Base-by-base conservation (phyloP, 2,329 filamentous ascomycete species). In the Penicillium hordei region DNA sequence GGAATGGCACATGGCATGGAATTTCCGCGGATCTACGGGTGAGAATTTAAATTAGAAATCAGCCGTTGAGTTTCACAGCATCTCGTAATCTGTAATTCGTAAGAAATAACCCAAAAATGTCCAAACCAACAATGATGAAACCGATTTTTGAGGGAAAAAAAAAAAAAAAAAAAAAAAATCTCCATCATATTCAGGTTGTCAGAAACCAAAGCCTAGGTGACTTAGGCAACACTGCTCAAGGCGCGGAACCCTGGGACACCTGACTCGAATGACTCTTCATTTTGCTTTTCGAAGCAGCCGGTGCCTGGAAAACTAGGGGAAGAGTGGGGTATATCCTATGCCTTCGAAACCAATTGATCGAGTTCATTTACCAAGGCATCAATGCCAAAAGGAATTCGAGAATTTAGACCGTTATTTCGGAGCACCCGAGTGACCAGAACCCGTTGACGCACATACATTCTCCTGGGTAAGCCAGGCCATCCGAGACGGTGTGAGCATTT, bases 361-460 rank as follows among this genome's bases (percentile, higher is more conserved):
- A 7, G 9, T 25, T 31, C 29, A 45, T 56, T 36, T 43, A 25
- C 48, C 59, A 45, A 60, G 49, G 54, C 55, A 60, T 51, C 54
- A 57, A 48, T 27, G 6, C 10, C 49, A 13, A n/a, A 27, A 39
- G 19, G 27, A 46, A 40, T 23, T 19, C 39, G 2, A 39, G 36
- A 39, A 52, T n/a, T 45, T 52, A 56, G 59, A 65, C 63, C 61
- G 63, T 58, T 56, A 48, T 25, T 57, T 65, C 53, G 55, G 63
- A 48, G 48, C n/a, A 48, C 40, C 58, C 57, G 52, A 52, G 46
- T 40, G 36, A 17, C 36, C 40, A 48, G 31, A 51, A 40, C 36
- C 39, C 51, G 17, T 39, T 48, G 34, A 40, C 40, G 36, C 31
- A 34, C 44, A 46, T 55, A 55, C 38, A 43, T 57, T 62, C 48